Conservation (phyloP, 208 protist genomes). For the Angomonas deanei region DNA sequence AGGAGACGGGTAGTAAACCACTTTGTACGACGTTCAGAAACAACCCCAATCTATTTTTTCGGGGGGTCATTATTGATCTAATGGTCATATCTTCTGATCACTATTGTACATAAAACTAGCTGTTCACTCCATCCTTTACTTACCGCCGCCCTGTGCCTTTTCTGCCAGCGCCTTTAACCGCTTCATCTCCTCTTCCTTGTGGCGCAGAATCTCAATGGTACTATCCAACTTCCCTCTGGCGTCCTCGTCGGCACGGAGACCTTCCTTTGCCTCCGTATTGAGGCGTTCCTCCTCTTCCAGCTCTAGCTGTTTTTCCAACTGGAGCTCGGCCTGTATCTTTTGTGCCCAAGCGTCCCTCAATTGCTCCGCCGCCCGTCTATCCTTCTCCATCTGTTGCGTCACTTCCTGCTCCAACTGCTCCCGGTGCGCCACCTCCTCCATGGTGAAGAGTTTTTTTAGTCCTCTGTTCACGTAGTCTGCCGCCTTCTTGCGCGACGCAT, state of each 20-base stretch:
- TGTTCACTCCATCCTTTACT: too few species aligned
- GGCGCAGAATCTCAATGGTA: constrained; percentile 51
- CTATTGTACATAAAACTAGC: too few species aligned
- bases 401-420: constrained; percentile 20
- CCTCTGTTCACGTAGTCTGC: constrained; percentile 74
- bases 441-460: constrained; percentile 73
- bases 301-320: constrained; percentile 17
- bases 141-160: constrained; percentile 37
- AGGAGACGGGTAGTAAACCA: too few species aligned
- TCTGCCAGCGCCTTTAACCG: constrained; percentile 53
- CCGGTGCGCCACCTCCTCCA: constrained; percentile 56
- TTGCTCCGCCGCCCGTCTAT: constrained; percentile 26
- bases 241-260: constrained; percentile 63
- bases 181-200: constrained; percentile 63
- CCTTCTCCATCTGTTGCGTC: constrained; percentile 35
- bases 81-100: too few species aligned
- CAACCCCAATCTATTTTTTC: too few species aligned
- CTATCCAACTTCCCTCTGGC: constrained; percentile 68
- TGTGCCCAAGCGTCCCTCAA: constrained; percentile 27
- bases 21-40: too few species aligned
- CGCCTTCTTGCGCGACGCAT: constrained; percentile 74
- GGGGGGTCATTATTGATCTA: too few species aligned
- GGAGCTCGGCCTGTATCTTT: constrained; percentile 17
- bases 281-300: constrained; percentile 63
- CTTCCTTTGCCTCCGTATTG: constrained; percentile 58